These are phyloP conservation scores for Hansenula lynferdii DNA, from an alignment of 1,139 yeast genomes.

Conservation along the genomic window DNA sequence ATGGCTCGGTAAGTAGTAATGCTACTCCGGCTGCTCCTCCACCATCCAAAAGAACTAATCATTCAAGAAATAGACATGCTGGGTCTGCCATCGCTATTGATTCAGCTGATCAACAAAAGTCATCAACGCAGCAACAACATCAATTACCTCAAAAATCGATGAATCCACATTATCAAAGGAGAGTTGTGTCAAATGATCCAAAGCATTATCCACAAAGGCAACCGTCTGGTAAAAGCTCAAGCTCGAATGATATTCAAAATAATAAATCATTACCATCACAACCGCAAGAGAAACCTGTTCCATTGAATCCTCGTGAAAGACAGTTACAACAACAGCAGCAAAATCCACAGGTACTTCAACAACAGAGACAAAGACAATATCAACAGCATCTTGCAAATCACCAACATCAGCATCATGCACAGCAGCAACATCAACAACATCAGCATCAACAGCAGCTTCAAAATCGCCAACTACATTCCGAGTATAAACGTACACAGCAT, in stretches of 20 bases:
- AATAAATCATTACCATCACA: conserved; percentile 3
- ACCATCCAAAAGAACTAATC: conserved; percentile 16
- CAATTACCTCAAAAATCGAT: background rate
- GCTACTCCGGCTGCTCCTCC: background rate
- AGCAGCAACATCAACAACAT: background rate
- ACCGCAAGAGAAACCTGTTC: conserved; percentile 5
- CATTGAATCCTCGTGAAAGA: conserved; percentile 6
- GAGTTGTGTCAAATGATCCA: background rate
- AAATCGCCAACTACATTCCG: too few species aligned
- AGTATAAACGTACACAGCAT: too few species aligned
- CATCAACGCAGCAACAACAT: background rate
- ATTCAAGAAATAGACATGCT: conserved; percentile 23
- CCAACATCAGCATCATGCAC: background rate
- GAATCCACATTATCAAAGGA: background rate
- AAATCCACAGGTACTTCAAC: conserved; percentile 4
- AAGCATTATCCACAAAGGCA: conserved; percentile 1
- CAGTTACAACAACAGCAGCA: conserved; percentile 7
- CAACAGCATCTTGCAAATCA: background rate
- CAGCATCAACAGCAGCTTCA: background rate
- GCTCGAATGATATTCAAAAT: background rate
- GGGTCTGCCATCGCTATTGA: conserved; percentile 18
- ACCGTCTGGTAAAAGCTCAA: background rate
- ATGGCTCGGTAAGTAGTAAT: too few species aligned
- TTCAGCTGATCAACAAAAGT: background rate
- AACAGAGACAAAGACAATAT: conserved; percentile 1